Evolutionary conservation across 805 yeast species (phyloP), one percentile per base, ranked within the genome.

Genomic region (Yarrowia divulgata): DNA sequence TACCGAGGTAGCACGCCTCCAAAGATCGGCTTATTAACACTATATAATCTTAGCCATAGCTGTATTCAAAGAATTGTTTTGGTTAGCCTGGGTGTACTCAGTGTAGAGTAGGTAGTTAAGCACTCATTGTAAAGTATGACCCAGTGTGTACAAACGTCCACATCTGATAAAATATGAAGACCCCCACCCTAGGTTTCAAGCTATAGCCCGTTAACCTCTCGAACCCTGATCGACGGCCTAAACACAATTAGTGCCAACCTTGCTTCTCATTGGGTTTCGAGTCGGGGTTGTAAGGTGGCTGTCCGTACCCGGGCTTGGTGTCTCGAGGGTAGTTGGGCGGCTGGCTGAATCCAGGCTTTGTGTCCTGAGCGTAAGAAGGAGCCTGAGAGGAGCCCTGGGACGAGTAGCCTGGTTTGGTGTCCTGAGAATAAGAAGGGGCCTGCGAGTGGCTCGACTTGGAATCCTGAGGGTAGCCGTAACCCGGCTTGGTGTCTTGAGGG

Each of bases 221-320:
- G 12, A 4, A 12, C 57, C 57, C 57, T 50, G 57, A 39, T 54
- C 60, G 5, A 8, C 54, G 12, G 9, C 37, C 8, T 49, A n/a
- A 16, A 4, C 39, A 19, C 45, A 12, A 3, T 14, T 60, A 60
- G 42, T 60, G 66, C 66, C 66, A 60, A 60, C 66, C 66, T 34
- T 60, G 66, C 66, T 60, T 60, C 14, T 60, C 66, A 45, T 34
- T 60, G 52, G 66, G 66, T 45, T 60, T 60, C 34, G 52, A 18
- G 66, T 34, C 16, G 6, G 50, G 14, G 34, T 60, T 45, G 52
- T 23, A 60, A 19, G 66, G 52, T 7, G 66, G 66, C 39, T 43
- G 63, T 7, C 48, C 49, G 12, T 57, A 57, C 2, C 63, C 49
- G 2, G 63, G 63, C 48, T 57, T 57, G 29, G 63, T 42, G 39